phyloP scores from a whole-genome alignment of 2,329 filamentous ascomycete genomes.

The Chaetomiaceae sp. region DNA sequence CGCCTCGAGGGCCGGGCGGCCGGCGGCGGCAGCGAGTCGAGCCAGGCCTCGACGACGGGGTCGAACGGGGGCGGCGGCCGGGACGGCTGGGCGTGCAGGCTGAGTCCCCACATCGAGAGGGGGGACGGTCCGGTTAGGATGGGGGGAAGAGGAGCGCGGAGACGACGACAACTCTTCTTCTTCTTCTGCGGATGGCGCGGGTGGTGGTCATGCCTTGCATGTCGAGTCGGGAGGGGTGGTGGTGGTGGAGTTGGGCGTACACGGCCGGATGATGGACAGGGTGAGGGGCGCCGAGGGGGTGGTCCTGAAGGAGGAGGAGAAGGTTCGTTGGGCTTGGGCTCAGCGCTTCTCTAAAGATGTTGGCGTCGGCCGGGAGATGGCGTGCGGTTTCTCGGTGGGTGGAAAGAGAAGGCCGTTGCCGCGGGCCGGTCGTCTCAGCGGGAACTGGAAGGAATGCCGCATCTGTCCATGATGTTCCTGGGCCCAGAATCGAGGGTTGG shows the following conservation, averaged over 20 bases:
- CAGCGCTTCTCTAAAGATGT: background rate
- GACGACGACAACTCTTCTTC: too few relatives aligned
- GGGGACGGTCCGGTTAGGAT: background rate
- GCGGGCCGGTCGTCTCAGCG: constrained; percentile 1
- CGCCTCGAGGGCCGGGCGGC: constrained; percentile 4
- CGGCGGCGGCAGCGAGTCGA: constrained; percentile 14
- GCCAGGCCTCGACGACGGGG: constrained; percentile 18
- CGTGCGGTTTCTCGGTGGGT: background rate
- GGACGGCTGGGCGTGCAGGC: constrained; percentile 8
- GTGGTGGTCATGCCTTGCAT: constrained; percentile 7
- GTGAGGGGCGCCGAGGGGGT: too few relatives aligned
- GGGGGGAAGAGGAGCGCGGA: constrained; percentile 3
- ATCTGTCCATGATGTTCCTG: constrained; percentile 4
- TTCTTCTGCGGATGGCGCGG: too few relatives aligned
- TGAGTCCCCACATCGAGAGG: constrained; percentile 10
- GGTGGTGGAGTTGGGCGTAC: too few relatives aligned
- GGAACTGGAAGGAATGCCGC: constrained; percentile 1
- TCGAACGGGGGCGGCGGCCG: constrained; percentile 15
- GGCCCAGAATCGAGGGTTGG: background rate
- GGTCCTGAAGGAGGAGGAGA: too few relatives aligned
- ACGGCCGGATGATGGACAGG: background rate
- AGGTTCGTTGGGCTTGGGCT: too few relatives aligned
- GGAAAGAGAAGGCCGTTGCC: background rate
- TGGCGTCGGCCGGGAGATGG: background rate
- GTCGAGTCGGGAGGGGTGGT: too few relatives aligned